Percentiles rank a stretch among this genome's conserved stretches.
Conservation (phyloP, 768 basidiomycete genomes). For the Phylloporus rhodoxanthus region DNA sequence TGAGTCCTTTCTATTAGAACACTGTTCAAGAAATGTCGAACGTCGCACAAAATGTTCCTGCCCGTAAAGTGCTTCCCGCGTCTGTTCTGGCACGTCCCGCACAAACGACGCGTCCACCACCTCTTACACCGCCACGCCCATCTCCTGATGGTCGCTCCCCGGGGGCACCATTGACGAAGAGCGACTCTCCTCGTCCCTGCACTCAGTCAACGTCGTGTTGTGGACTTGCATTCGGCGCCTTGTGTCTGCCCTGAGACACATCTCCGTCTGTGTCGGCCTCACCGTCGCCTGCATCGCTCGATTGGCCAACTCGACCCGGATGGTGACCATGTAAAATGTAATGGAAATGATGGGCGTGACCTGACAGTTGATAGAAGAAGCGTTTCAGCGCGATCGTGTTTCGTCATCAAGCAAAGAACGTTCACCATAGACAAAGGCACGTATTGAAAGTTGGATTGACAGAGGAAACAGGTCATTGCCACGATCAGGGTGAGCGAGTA, state of each 20-base stretch:
- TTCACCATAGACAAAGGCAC: constrained; percentile 34
- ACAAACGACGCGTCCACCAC: neutral
- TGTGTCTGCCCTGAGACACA: neutral
- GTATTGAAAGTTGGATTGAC: constrained; percentile 28
- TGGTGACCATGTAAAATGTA: constrained; percentile 40
- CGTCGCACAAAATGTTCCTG: neutral
- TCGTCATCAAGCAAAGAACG: neutral
- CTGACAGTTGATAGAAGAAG: constrained; percentile 12
- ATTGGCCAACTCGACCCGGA: constrained; percentile 29
- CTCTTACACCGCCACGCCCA: neutral
- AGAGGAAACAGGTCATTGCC: constrained; percentile 27
- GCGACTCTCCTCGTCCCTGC: neutral
- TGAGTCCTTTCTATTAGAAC: too few species aligned
- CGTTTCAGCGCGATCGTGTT: neutral
- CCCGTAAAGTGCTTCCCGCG: too few species aligned
- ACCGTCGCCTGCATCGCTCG: neutral
- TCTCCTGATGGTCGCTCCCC: neutral
- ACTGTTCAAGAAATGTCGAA: neutral
- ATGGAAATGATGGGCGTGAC: constrained; percentile 37
- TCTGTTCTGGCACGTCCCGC: too few species aligned
- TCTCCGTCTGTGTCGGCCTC: neutral
- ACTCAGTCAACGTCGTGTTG: neutral
- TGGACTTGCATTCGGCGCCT: constrained; percentile 6
- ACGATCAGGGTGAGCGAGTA: constrained; percentile 34
- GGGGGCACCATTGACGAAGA: too few species aligned